Evolutionary conservation across 2,329 filamentous ascomycete genomes (phyloP), one percentile per base, ranked within the genome.

Genomic region (Cercospora janseana): DNA sequence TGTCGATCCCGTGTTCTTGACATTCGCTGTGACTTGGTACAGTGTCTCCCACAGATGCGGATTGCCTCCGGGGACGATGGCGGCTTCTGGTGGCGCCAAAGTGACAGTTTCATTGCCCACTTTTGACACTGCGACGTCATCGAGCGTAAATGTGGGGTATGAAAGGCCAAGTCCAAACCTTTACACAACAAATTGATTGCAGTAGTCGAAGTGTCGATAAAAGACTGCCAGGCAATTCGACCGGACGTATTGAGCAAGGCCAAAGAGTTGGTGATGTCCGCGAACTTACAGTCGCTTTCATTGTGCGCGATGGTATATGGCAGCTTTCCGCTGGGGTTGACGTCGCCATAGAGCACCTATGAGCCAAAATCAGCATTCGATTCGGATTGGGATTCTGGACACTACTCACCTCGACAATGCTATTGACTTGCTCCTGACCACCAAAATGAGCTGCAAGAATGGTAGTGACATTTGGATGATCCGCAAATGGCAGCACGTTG

Each of bases 291-390:
- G 50, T 68, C 65, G 29, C 32, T 35, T 32, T 87, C 74, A 0
- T 75, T 76, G 63, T 83, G 86, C 6, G 87, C 88, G 43, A 95
- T 86, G 0, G 89, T 94, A 69, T 94, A 95, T 0, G 91, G 91
- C 1, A 96, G 73, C 49, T 40, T 40, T 6, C 35, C 35, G n/a
- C 35, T 40, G 6, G 35, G 35, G 12, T 40, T 40, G 21, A 40
- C 20, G 16, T 40, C 35, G 20, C 35, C 38, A 45, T 51, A 35
- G 12, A 49, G 26, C 35, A 41, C 29, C 26, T 15, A 16, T 5
- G 9, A 26, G 5, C 24, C 12, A 10, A 12, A 20, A 16, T n/a
- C 7, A 5, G 6, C 10, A 40, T 2, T 24, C 35, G 24, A 23
- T 6, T n/a, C 20, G 20, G 12, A 23, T 23, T 13, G 3, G 5